phyloP scores from a whole-genome alignment of 176 grass and related monocot genomes.

The Bromus sterilis region DNA sequence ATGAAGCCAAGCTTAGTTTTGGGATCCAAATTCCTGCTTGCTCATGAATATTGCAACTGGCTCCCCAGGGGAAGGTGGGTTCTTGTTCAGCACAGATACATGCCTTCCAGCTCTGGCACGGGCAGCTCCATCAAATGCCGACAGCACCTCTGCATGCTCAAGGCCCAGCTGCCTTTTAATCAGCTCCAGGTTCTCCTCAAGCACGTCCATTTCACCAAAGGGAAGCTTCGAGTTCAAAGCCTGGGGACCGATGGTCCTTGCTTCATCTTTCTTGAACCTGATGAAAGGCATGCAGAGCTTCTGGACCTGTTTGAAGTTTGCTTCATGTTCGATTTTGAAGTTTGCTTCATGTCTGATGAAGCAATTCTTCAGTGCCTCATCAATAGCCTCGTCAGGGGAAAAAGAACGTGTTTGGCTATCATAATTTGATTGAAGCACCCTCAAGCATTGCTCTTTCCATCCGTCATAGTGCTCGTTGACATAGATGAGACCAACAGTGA shows the following conservation, averaged over 20 bases:
- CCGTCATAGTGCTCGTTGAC: constrained; percentile 65
- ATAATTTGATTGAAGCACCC: constrained; percentile 49
- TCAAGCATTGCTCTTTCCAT: constrained; percentile 71
- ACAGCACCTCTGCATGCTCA: constrained; percentile 39
- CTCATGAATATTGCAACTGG: constrained; percentile 56
- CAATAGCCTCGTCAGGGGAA: constrained; percentile 49
- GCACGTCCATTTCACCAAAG: constrained; percentile 56
- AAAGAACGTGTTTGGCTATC: constrained; percentile 31
- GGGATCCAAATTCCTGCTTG: constrained; percentile 20
- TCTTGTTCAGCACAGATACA: constrained; percentile 37
- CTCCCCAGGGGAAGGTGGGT: constrained; percentile 53
- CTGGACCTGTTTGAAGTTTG: constrained; percentile 59
- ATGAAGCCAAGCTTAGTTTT: neutral
- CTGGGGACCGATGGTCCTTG: constrained; percentile 26
- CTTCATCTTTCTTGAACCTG: constrained; percentile 65
- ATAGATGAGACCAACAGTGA: constrained; percentile 50
- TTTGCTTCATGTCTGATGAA: constrained; percentile 27
- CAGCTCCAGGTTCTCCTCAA: constrained; percentile 52
- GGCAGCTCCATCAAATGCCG: constrained; percentile 20
- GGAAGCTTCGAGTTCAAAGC: constrained; percentile 58
- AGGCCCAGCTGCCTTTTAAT: constrained; percentile 66
- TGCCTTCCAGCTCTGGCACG: constrained; percentile 34
- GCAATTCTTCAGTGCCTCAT: constrained; percentile 36
- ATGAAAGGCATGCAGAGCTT: constrained; percentile 81
- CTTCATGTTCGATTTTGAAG: constrained; percentile 41